phyloP scores from a whole-genome alignment of 345 rosid species.

The Arabis hirsuta region DNA sequence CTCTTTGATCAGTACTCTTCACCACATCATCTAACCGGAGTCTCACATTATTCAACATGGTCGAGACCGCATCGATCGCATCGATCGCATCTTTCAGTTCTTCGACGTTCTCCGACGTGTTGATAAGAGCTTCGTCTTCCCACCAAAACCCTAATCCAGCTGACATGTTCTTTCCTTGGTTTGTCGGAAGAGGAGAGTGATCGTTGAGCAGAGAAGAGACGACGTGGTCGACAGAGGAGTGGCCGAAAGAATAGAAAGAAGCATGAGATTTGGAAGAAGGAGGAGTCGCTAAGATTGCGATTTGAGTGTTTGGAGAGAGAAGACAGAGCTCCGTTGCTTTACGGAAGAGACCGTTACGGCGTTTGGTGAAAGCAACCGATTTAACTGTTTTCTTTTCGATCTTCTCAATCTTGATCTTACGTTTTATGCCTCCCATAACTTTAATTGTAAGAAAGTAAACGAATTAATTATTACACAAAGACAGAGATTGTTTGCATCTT shows the following conservation, averaged over 20 bases:
- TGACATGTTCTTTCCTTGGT: neutral
- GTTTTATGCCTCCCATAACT: slow-evolving; percentile 27
- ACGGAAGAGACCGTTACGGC: slow-evolving; percentile 32
- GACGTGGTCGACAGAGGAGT: slow-evolving; percentile 33
- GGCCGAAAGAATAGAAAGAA: slow-evolving; percentile 39
- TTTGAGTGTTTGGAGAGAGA: slow-evolving; percentile 20
- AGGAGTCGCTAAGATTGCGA: slow-evolving; percentile 34
- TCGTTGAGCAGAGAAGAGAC: slow-evolving; percentile 20
- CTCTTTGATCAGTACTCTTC: slow-evolving; percentile 9
- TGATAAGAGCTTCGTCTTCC: slow-evolving; percentile 16
- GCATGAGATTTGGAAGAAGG: slow-evolving; percentile 29
- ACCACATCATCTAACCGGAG: slow-evolving; percentile 4
- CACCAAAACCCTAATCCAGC: slow-evolving; percentile 35
- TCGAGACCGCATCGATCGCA: neutral
- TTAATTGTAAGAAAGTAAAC: neutral
- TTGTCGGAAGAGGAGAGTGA: slow-evolving; percentile 3
- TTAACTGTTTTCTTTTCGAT: neutral
- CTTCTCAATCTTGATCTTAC: neutral
- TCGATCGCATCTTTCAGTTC: slow-evolving; percentile 11
- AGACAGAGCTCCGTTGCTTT: slow-evolving; percentile 36
- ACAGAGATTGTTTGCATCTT: neutral
- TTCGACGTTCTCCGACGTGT: neutral
- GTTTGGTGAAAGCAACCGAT: slow-evolving; percentile 20
- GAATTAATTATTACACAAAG: neutral
- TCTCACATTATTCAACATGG: slow-evolving; percentile 26